These are phyloP conservation scores for Cystofilobasidium capitatum DNA, from an alignment of 768 basidiomycete species.

Conservation along the genomic window DNA sequence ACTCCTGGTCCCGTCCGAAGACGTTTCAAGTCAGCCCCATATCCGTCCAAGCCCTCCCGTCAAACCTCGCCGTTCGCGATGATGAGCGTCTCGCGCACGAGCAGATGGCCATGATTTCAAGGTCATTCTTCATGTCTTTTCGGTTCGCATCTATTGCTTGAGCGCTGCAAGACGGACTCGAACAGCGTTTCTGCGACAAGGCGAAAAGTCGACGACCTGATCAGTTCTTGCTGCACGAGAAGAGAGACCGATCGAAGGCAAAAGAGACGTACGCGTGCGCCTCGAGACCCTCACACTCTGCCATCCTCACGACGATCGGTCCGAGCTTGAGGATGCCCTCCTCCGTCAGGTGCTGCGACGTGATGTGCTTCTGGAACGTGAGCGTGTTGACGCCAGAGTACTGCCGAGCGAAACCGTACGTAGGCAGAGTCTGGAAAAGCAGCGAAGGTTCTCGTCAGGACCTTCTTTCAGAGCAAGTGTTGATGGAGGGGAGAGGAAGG, in stretches of 20 bases:
- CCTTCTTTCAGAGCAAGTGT: too few species aligned
- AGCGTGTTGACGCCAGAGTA: conserved; percentile 96
- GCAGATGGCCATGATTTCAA: too few species aligned
- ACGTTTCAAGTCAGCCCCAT: too few species aligned
- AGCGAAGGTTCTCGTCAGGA: background rate
- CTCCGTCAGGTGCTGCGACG: conserved; percentile 80
- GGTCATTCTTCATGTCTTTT: too few species aligned
- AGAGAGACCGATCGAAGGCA: background rate
- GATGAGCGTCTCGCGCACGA: too few species aligned
- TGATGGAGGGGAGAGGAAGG: too few species aligned
- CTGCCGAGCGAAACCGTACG: conserved; percentile 79
- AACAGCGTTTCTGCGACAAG: conserved; percentile 21
- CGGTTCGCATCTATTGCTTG: background rate
- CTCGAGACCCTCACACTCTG: conserved; percentile 87
- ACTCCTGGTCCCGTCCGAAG: too few species aligned
- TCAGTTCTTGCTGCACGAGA: too few species aligned
- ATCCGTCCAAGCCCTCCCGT: too few species aligned
- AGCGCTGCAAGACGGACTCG: conserved; percentile 22
- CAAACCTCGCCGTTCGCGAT: too few species aligned
- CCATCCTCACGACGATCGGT: conserved; percentile 76
- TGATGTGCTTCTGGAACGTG: conserved; percentile 98
- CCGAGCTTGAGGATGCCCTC: conserved; percentile 69
- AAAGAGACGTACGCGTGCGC: conserved; percentile 58
- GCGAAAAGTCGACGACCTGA: background rate
- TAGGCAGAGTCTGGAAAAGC: background rate